Evolutionary conservation across 371 early-diverging fungal genomes (phyloP).

Genomic region (Mortierella sp.): DNA sequence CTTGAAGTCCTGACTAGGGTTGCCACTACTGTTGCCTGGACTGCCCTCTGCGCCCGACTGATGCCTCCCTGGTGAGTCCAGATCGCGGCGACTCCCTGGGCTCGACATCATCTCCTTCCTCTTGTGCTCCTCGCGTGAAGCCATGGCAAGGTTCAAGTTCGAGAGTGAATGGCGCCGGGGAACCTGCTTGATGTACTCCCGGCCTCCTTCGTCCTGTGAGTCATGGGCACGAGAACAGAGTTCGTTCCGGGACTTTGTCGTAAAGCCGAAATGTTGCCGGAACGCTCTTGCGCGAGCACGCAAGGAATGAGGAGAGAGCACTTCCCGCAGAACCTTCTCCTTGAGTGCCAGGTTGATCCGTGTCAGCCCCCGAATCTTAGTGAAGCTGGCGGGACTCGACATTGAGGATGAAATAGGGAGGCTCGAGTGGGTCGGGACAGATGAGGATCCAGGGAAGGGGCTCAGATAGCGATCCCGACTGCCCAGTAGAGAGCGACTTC

Average conservation of each 20-base stretch:
- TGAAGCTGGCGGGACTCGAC: conserved; percentile 34
- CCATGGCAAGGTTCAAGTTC: conserved; percentile 53
- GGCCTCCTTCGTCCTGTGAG: conserved; percentile 36
- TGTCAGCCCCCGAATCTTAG: conserved; percentile 53
- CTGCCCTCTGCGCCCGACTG: neutral
- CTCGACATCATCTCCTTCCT: conserved; percentile 11
- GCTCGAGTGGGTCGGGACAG: conserved; percentile 49
- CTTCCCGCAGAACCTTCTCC: conserved; percentile 82
- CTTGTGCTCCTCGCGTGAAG: conserved; percentile 50
- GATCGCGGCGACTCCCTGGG: neutral
- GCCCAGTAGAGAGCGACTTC: conserved; percentile 10
- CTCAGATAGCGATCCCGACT: conserved; percentile 17
- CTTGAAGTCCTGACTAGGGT: neutral
- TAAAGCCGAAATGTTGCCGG: conserved; percentile 42
- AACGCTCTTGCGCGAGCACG: conserved; percentile 63
- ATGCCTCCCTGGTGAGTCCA: conserved; percentile 15
- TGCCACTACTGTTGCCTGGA: neutral
- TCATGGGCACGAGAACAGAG: conserved; percentile 43
- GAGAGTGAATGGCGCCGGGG: conserved; percentile 54
- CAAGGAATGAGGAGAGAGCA: conserved; percentile 79
- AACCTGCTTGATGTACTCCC: conserved; percentile 31
- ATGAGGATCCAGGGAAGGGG: conserved; percentile 32
- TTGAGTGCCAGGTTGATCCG: conserved; percentile 66
- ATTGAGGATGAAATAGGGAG: conserved; percentile 36
- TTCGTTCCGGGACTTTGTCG: conserved; percentile 30